These are phyloP conservation scores for Botryosphaeria dothidea DNA, from an alignment of 2,329 filamentous ascomycete genomes.

Conservation along the genomic window DNA sequence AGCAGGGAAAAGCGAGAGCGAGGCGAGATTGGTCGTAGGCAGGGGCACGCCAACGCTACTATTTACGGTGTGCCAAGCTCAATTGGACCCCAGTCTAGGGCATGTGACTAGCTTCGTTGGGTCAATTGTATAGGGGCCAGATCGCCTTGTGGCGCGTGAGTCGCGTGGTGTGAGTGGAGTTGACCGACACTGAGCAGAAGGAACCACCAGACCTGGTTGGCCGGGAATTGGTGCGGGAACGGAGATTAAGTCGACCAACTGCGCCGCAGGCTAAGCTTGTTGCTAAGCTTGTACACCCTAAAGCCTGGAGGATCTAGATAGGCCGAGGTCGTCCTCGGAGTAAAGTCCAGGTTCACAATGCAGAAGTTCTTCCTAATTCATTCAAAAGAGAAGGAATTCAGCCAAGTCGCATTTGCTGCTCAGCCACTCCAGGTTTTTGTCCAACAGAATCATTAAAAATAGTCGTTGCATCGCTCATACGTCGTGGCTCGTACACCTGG, in stretches of 20 bases:
- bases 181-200: background rate
- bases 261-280: constrained; percentile 2
- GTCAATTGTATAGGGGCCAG: background rate
- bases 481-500: too few relatives aligned
- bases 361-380: too few relatives aligned
- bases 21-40: background rate
- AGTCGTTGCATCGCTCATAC: too few relatives aligned
- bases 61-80: constrained; percentile 6
- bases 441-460: too few relatives aligned
- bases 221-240: background rate
- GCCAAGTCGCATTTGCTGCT: too few relatives aligned
- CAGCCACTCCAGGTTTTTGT: too few relatives aligned
- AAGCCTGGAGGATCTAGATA: background rate
- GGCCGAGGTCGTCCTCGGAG: too few relatives aligned
- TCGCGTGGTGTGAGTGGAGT: background rate
- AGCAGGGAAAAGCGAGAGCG: constrained; percentile 3
- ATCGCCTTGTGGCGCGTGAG: background rate
- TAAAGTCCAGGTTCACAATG: too few relatives aligned
- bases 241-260: background rate
- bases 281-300: constrained; percentile 2
- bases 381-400: too few relatives aligned
- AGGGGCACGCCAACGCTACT: background rate
- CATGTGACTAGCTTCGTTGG: background rate
- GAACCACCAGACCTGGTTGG: constrained; percentile 6
- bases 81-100: background rate